Evolutionary conservation across 768 basidiomycete genomes (phyloP).

Genomic region (Lactarius evosmus): DNA sequence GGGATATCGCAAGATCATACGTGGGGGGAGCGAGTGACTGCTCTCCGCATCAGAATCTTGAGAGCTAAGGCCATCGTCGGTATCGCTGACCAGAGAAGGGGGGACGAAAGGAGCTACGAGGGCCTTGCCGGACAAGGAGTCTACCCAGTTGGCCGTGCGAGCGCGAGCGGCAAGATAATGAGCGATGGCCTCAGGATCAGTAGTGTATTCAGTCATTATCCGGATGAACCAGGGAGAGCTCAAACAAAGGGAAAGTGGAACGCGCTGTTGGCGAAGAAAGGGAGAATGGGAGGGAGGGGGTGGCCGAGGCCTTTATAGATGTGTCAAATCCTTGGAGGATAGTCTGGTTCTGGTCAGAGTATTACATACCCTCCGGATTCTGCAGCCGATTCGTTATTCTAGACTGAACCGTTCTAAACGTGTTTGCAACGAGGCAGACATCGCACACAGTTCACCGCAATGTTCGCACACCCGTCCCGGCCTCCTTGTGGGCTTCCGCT

Average conservation of each 20-base stretch:
- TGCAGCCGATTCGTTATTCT: constrained; percentile 1
- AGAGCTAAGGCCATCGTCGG: constrained; percentile 36
- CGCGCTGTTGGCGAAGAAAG: constrained; percentile 23
- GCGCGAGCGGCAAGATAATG: constrained; percentile 58
- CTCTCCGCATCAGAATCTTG: constrained; percentile 44
- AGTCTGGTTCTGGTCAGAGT: background rate
- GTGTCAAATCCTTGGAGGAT: background rate
- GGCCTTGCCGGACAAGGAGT: constrained; percentile 36
- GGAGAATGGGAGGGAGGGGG: constrained; percentile 22
- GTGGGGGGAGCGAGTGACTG: constrained; percentile 54
- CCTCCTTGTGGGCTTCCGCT: background rate
- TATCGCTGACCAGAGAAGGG: constrained; percentile 31
- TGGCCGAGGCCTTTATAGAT: constrained; percentile 24
- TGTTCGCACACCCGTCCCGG: background rate
- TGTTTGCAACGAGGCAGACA: constrained; percentile 23
- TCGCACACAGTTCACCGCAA: background rate
- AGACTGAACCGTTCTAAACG: constrained; percentile 18
- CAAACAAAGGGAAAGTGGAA: constrained; percentile 18
- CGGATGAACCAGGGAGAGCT: background rate
- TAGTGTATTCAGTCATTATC: constrained; percentile 62
- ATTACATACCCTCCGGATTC: background rate
- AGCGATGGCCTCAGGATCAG: constrained; percentile 54
- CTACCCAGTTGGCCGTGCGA: constrained; percentile 65
- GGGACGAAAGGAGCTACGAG: constrained; percentile 47
- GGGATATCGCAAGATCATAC: constrained; percentile 66